Evolutionary conservation across 192 early-diverging fungal species (phyloP).

Genomic region (Entomortierella parvispora): DNA sequence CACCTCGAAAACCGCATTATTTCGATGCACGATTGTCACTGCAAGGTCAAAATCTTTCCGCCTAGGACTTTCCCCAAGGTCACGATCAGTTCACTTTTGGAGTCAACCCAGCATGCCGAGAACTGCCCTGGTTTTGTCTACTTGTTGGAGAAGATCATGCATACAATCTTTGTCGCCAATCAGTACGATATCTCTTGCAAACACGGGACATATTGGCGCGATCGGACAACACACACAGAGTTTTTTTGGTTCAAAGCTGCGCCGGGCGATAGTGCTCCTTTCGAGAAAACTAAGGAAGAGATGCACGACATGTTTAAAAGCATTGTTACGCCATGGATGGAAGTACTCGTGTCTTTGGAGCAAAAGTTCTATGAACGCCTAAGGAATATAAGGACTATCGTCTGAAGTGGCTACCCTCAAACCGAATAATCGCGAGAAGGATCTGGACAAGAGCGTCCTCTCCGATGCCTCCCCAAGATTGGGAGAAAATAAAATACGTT

Average conservation of each 20-base stretch:
- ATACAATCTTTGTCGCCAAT: conserved; percentile 21
- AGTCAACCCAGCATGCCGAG: conserved; percentile 11
- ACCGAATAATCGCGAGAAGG: too few species aligned
- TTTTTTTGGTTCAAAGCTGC: conserved; percentile 24
- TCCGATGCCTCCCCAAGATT: too few species aligned
- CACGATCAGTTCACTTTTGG: conserved; percentile 3
- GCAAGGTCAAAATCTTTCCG: conserved; percentile 11
- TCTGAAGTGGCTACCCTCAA: too few species aligned
- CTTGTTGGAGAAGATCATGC: conserved; percentile 30
- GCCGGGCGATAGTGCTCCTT: conserved; percentile 23
- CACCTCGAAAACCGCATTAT: conserved; percentile 10
- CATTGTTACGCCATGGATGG: conserved; percentile 21
- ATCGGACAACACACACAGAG: conserved; percentile 27
- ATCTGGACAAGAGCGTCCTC: too few species aligned
- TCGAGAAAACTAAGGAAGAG: conserved; percentile 12
- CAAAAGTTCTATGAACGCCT: conserved; percentile 5
- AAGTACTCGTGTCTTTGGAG: conserved; percentile 19
- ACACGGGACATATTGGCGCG: conserved; percentile 1
- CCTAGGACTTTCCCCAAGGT: conserved; percentile 17
- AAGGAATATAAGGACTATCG: too few species aligned
- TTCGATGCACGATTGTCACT: conserved; percentile 3
- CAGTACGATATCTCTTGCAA: conserved; percentile 24
- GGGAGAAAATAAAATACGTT: too few species aligned
- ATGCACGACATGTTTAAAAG: conserved; percentile 7
- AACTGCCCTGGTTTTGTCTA: conserved; percentile 18